Percentiles rank a stretch among this genome's conserved stretches.
Conservation (phyloP, 2,329 filamentous ascomycete species). For the Aaosphaeria arxii region DNA sequence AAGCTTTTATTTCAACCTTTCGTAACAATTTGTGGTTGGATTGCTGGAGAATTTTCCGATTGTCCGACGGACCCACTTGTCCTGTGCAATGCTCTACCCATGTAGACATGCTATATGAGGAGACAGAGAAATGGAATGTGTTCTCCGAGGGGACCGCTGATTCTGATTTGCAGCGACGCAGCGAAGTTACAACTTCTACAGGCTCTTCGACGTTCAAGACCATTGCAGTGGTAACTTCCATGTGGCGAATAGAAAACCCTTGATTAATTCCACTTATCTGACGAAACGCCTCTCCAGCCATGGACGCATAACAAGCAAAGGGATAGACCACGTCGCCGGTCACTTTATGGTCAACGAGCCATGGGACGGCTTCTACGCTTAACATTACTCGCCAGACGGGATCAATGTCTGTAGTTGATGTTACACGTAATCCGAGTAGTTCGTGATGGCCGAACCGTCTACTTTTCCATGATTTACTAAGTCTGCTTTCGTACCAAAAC, state of each 20-base stretch:
- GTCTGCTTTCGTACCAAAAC: slow-evolving; percentile 17
- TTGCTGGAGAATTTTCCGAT: not conserved
- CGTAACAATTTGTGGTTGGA: not conserved
- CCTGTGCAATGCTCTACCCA: slow-evolving; percentile 23
- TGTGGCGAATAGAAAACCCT: slow-evolving; percentile 2
- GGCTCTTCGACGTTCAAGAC: slow-evolving; percentile 2
- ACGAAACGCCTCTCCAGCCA: slow-evolving; percentile 34
- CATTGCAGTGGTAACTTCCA: slow-evolving; percentile 6
- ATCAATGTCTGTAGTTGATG: slow-evolving; percentile 3
- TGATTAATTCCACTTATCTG: slow-evolving; percentile 5
- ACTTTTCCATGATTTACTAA: slow-evolving; percentile 3
- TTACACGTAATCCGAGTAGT: slow-evolving; percentile 6
- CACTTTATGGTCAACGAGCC: slow-evolving; percentile 47
- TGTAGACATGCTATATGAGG: slow-evolving; percentile 8
- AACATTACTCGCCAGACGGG: slow-evolving; percentile 19
- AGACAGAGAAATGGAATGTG: slow-evolving; percentile 4
- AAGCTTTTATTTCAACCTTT: not conserved
- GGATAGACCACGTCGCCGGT: slow-evolving; percentile 43
- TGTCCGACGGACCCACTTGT: not conserved
- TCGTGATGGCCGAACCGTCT: slow-evolving; percentile 6
- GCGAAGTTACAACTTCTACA: slow-evolving; percentile 8
- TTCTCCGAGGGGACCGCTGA: no score
- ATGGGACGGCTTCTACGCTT: slow-evolving; percentile 35
- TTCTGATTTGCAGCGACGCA: slow-evolving; percentile 5
- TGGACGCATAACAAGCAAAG: slow-evolving; percentile 42